Base-by-base conservation (phyloP, 163 green algal genomes). In the Trebouxia gelatinosa region DNA sequence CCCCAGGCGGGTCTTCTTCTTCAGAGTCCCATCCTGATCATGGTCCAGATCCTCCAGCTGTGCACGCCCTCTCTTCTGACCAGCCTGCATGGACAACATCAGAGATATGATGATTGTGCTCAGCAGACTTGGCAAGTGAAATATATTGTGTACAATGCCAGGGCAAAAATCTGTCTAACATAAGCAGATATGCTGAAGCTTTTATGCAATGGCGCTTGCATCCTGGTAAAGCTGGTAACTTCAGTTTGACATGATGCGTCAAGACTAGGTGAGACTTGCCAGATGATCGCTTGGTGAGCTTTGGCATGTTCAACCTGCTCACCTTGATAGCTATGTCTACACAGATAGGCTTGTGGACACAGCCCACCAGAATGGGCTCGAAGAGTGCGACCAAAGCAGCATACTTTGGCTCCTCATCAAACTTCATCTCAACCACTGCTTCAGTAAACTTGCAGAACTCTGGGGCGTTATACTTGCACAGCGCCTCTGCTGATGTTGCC, bases 401-500 rank as follows among this genome's bases (percentile, higher is more conserved):
- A 68, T 92, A 92, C n/a, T 75, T 70, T 17, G 85, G 83, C 57
- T 85, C 81, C 79, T 88, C 83, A 28, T 85, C 78, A 68, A 84
- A 87, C 64, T 86, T 86, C 75, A 92, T 57, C 66, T 48, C 81
- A 34, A 85, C 39, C 2, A 84, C 81, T 51, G 39, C 50, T 62
- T 86, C 78, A 28, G 75, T 80, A 57, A 89, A 89, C 43, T 72
- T 40, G 26, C 58, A 57, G 62, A 88, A 85, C 6, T 71, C 61
- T 2, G 34, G 32, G 17, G 78, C 28, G n/a, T 54, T 50, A 61
- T 61, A 38, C 5, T 51, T 57, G 79, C 81, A 86, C 0, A 89
- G 78, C 57, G 11, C 29, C 58, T 85, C 72, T 21, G 81, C 54
- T 21, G 39, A 66, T 1, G 59, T 81, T 3, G 35, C 66, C 76